A percentile compares a stretch with the other conserved stretches of the same genome.
Conservation (phyloP, 352 stramenopile genomes). For the Phytophthora podocarpi region DNA sequence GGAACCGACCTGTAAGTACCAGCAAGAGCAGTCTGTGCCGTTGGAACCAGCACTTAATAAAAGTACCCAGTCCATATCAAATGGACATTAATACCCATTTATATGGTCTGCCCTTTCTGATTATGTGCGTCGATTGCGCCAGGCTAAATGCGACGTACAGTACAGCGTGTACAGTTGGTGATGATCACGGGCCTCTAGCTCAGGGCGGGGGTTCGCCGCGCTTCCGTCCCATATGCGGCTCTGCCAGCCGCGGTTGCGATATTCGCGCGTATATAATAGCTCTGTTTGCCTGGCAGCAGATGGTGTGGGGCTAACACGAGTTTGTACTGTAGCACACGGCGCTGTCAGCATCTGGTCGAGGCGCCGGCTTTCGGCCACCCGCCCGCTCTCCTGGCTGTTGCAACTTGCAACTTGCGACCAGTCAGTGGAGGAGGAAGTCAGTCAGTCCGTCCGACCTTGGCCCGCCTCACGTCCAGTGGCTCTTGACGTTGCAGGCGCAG, state of each 20-base stretch:
- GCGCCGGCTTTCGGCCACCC: neutral
- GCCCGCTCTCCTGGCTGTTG: too few relatives aligned
- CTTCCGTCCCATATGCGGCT: neutral
- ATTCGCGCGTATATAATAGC: neutral
- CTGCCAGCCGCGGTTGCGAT: slow-evolving; percentile 1
- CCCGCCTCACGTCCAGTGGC: slow-evolving; percentile 20
- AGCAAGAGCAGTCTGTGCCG: too few relatives aligned
- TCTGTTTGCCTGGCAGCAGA: too few relatives aligned
- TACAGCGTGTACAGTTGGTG: too few relatives aligned
- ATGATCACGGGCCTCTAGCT: too few relatives aligned
- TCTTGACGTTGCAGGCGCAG: slow-evolving; percentile 8
- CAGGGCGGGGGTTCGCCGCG: too few relatives aligned
- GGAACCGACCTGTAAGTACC: too few relatives aligned
- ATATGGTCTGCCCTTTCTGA: neutral
- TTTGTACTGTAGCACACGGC: too few relatives aligned
- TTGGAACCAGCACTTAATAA: too few relatives aligned
- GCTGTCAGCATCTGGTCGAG: slow-evolving; percentile 3
- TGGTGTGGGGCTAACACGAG: too few relatives aligned
- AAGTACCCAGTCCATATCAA: neutral
- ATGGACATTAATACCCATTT: neutral
- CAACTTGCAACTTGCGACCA: too few relatives aligned
- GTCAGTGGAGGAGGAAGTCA: too few relatives aligned
- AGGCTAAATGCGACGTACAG: slow-evolving; percentile 11
- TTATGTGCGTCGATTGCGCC: slow-evolving; percentile 22
- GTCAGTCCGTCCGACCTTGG: slow-evolving; percentile 16